Evolutionary conservation across 1,284 basidiomycete species (phyloP).

Genomic region (Meripilus lineatus): DNA sequence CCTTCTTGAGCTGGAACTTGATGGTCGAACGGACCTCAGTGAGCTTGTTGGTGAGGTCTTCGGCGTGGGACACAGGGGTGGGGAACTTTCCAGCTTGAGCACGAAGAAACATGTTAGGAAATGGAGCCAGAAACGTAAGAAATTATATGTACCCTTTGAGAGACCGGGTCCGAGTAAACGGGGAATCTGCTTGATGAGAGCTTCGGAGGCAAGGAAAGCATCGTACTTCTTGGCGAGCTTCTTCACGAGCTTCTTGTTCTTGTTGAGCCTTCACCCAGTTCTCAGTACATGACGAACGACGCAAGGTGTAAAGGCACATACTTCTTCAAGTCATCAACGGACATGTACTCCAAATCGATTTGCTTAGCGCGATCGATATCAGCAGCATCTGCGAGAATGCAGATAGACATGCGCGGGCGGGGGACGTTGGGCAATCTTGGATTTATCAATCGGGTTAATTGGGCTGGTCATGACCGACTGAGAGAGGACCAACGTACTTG

Average conservation of each 20-base stretch:
- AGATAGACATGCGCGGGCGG: constrained; percentile 98
- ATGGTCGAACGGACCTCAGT: constrained; percentile 97
- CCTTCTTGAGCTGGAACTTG: constrained; percentile 99
- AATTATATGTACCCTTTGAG: constrained; percentile 73
- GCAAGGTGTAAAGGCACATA: constrained; percentile 28
- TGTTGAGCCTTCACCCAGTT: constrained; percentile 73
- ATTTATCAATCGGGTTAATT: too few species aligned
- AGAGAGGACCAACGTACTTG: constrained; percentile 50
- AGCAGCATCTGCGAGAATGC: constrained; percentile 98
- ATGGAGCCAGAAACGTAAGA: not conserved
- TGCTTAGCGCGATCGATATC: constrained; percentile 99
- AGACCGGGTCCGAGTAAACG: constrained; percentile 99
- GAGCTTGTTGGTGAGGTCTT: constrained; percentile 92
- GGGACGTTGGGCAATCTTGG: constrained; percentile 92
- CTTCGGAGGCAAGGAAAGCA: constrained; percentile 97
- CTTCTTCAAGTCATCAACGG: constrained; percentile 99
- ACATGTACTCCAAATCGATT: constrained; percentile 98
- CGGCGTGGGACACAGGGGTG: constrained; percentile 89
- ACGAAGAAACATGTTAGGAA: constrained; percentile 5
- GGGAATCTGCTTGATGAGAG: constrained; percentile 99
- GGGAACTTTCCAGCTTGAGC: constrained; percentile 98
- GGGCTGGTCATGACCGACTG: not conserved
- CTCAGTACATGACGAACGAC: not conserved
- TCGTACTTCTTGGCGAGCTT: constrained; percentile 99
- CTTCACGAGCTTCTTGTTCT: constrained; percentile 99